Evolutionary conservation across 2,329 filamentous ascomycete genomes (phyloP), one percentile per base, ranked within the genome.

Genomic region (Huntiella savannae): DNA sequence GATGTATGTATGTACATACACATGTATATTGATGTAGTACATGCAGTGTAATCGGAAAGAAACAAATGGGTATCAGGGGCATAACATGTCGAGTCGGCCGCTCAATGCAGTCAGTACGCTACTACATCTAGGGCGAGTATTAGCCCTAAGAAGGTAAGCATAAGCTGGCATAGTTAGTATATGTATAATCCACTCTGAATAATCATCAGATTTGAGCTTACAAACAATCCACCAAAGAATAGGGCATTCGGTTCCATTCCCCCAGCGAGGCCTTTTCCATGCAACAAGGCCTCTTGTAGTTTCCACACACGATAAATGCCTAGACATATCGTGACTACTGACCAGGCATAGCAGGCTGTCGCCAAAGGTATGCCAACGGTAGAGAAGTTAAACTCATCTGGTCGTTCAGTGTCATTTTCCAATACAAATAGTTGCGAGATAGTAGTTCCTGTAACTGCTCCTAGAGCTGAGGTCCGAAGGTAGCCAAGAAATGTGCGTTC

Each of bases 401-500:
- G 37, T 39, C 15, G 15, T 16, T 15, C 10, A 5, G 15, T 39
- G 37, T 39, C 37, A n/a, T 41, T 17, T 19, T 64, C 56, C 28
- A 74, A 65, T 15, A 70, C 66, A 54, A 82, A 82, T 5, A 85
- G 68, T 55, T 85, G 80, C 0, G 78, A 74, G 22, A 79, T 68
- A 3, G 74, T 54, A 2, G 79, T 71, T 13, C 79, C 78, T 15
- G 76, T 62, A 61, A 82, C 77, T 11, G 78, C 75, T 35, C 84
- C 64, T n/a, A 71, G 67, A 34, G 81, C 60, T 0, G 77, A 82
- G 1, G 79, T 85, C 15, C 80, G 72, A 28, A 84, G 67, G 58
- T 84, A 85, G 28, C 70, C 77, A 13, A 86, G 70, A 56, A 79
- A 86, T 13, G 80, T 86, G 48, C 80, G 67, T 60, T 86, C 79